Evolutionary conservation across 2,329 filamentous ascomycete genomes (phyloP), one percentile per base, ranked within the genome.

Genomic region (Trematosphaeria pertusa): DNA sequence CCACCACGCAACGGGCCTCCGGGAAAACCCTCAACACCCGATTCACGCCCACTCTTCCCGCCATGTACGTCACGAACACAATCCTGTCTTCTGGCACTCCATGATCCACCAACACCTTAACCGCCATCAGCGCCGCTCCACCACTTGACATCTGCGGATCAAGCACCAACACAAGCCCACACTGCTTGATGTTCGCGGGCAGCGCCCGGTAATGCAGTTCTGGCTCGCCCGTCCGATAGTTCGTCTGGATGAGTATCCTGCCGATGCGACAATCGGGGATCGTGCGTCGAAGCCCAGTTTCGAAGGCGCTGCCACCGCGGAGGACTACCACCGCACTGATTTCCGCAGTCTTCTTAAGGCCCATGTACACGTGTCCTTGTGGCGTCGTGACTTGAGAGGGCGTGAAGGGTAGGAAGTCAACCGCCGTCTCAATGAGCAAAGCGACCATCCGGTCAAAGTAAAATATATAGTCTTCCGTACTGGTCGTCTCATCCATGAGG

Each of bases 61-160:
- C 93, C 56, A 91, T 88, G 68, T 95, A 97, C 3, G 93, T 96
- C 30, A 96, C 92, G 69, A 97, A 87, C 24, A 97, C 89, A 56
- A 99, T 96, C 56, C 81, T 87, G 35, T 90, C 83, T 66, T 94
- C 87, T 5, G 84, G 76, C 5, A 97, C 92, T 9, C 94, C 94
- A 65, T 97, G 92, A 70, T 99, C 94, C 12, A 96, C 85, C 42
- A 99, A 77, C n/a, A 97, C 90, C 65, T 94, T 88, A 32, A 97
- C 92, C 1, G 94, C 91, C 94, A 99, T 99, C 47, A 99, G 76
- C 4, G 84, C 85, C 10, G 85, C 84, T 26, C 92, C 93, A 33
- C 94, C 94, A 51, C 87, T 92, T 19, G 90, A 91, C 88, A 97
- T 97, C 69, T 99, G 94, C 11, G 92, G 87, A 71, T 97, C 94